These are phyloP conservation scores for Daldinia bambusicola DNA, from an alignment of 495 filamentous ascomycete species.

Conservation along the genomic window DNA sequence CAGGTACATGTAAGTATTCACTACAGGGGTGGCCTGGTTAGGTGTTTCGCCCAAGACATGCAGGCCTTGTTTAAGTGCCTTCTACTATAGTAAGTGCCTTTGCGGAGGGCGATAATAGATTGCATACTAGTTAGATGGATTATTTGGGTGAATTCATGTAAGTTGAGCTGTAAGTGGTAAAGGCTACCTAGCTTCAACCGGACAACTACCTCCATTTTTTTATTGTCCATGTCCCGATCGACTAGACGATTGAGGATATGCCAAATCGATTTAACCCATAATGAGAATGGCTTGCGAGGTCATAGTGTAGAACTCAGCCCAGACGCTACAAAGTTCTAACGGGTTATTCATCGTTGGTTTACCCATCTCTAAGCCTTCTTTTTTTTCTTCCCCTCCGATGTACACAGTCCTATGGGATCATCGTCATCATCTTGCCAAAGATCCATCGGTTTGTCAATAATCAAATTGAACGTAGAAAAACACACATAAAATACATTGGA, in stretches of 20 bases:
- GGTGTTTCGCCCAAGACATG: conserved; percentile 22
- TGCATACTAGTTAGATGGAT: background rate
- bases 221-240: background rate
- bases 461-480: background rate
- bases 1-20: conserved; percentile 19
- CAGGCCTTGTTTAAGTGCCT: background rate
- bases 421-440: no score
- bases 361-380: no score
- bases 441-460: no score
- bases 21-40: conserved; percentile 5
- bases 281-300: conserved; percentile 17
- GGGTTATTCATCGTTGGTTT: no score
- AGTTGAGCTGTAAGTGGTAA: background rate
- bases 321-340: background rate
- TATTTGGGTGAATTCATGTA: conserved; percentile 10
- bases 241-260: background rate
- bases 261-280: conserved; percentile 13
- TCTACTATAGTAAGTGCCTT: background rate
- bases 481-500: no score
- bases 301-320: background rate
- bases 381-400: no score
- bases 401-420: no score
- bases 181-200: background rate
- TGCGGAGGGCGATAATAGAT: background rate
- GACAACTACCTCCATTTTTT: conserved; percentile 9